phyloP scores from a whole-genome alignment of 2,329 filamentous ascomycete species.

The Aspergillus calidoustus region DNA sequence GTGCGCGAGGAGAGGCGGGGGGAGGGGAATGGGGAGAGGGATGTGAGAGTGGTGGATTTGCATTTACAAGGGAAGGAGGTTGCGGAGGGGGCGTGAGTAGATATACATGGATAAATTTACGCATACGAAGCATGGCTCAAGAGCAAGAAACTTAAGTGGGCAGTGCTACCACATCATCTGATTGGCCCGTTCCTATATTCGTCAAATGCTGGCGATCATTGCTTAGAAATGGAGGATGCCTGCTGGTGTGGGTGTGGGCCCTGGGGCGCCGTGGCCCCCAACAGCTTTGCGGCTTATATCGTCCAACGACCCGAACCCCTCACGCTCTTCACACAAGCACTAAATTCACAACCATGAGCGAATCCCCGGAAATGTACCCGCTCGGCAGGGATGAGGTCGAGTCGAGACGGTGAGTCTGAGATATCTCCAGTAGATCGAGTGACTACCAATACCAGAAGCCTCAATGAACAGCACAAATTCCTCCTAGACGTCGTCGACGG shows the following conservation, averaged over 20 bases:
- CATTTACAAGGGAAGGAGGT: conserved; percentile 4
- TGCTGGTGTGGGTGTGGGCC: too few species aligned
- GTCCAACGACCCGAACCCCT: neutral
- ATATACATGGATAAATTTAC: too few species aligned
- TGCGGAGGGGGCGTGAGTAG: neutral
- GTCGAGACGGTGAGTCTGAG: neutral
- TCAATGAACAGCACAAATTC: conserved; percentile 8
- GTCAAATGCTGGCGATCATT: neutral
- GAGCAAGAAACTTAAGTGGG: too few species aligned
- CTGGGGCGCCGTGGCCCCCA: neutral
- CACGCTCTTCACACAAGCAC: neutral
- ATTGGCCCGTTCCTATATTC: neutral
- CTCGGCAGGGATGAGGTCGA: neutral
- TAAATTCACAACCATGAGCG: neutral
- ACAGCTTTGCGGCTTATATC: too few species aligned
- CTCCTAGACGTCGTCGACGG: neutral
- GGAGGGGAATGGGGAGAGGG: neutral
- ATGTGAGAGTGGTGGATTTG: conserved; percentile 2
- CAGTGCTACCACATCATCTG: too few species aligned
- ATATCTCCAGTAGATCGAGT: neutral
- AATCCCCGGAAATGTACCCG: conserved; percentile 6
- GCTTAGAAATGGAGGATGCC: too few species aligned
- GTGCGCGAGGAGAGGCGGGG: conserved; percentile 8
- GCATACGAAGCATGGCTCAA: too few species aligned
- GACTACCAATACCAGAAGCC: neutral